Evolutionary conservation across 305 asterid species (phyloP), one percentile per base, ranked within the genome.

Genomic region (Petunia hybrid): DNA sequence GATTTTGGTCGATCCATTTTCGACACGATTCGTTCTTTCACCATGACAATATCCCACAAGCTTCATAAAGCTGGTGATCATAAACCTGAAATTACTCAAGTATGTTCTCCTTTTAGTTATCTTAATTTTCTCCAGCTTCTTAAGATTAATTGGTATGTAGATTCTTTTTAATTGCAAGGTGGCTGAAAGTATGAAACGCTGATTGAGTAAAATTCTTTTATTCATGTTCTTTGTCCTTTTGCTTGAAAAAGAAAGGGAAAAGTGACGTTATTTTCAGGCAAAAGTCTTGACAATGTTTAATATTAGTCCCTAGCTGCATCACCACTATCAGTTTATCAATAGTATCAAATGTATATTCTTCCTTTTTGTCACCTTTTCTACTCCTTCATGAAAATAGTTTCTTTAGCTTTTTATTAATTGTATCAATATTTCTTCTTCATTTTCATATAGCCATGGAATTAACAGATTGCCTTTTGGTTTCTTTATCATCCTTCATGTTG

Each of bases 1-100:
- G 91, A 87, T 62, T 87, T 83, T 66, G 96, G 98, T 7, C 87
- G 85, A 10, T 92, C 97, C 70, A 62, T 94, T 85, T 86, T 92
- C 90, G 91, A 90, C 60, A 87, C 91, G 0, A 12, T 89, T 67
- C 87, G 94, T 2, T 61, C 70, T 46, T 13, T 91, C 38, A 36
- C 73, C 31, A 39, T 48, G 22, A 83, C 45, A 14, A 42, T 89
- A 62, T 46, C 79, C 8, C 76, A 77, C 1, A 4, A 68, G 56
- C 36, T 83, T 40, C 85, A 55, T 16, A 80, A 55, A 40, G 36
- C 12, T 46, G 80, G 76, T 2, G 83, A 1, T 0, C 85, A 84
- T 7, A 77, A 81, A 31, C 80, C 86, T 2, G 89, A 87, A 61
- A 83, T 83, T 77, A 57, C 87, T 43, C 94, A 90, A 93, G 94